phyloP scores from a whole-genome alignment of 2,329 filamentous ascomycete genomes.

The Fusarium hostae region DNA sequence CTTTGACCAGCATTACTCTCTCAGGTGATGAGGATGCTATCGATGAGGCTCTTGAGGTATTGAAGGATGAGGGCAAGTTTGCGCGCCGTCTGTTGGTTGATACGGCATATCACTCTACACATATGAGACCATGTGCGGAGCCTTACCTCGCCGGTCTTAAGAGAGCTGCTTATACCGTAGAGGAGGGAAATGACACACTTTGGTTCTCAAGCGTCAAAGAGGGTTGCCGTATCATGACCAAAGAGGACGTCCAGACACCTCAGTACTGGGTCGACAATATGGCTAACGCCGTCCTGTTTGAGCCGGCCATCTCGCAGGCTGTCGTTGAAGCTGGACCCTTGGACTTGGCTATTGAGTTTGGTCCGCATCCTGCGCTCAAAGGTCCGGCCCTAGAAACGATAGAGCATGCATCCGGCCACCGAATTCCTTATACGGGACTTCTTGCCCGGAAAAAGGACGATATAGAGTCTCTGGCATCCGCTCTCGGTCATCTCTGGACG shows the following conservation, averaged over 20 bases:
- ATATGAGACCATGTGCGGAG: neutral
- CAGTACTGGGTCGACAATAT: conserved; percentile 12
- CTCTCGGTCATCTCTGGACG: neutral
- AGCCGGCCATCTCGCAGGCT: neutral
- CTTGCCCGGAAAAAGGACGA: neutral
- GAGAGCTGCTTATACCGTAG: neutral
- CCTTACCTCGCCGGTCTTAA: neutral
- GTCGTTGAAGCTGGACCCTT: neutral
- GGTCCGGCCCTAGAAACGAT: neutral
- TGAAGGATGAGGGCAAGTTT: neutral
- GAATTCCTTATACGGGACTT: neutral
- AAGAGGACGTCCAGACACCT: neutral
- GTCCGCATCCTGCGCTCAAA: conserved; percentile 9
- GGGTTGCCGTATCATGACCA: neutral
- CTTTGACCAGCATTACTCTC: neutral
- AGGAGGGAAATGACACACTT: neutral
- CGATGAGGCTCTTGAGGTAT: neutral
- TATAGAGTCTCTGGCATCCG: neutral
- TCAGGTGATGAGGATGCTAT: conserved; percentile 1
- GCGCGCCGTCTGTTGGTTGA: neutral
- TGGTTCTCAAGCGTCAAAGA: neutral
- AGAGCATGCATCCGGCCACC: neutral
- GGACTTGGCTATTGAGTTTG: neutral
- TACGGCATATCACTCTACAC: conserved; percentile 8
- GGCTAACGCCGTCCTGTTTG: neutral